phyloP scores from a whole-genome alignment of 1,139 yeast genomes.

The Pichia sp. region DNA sequence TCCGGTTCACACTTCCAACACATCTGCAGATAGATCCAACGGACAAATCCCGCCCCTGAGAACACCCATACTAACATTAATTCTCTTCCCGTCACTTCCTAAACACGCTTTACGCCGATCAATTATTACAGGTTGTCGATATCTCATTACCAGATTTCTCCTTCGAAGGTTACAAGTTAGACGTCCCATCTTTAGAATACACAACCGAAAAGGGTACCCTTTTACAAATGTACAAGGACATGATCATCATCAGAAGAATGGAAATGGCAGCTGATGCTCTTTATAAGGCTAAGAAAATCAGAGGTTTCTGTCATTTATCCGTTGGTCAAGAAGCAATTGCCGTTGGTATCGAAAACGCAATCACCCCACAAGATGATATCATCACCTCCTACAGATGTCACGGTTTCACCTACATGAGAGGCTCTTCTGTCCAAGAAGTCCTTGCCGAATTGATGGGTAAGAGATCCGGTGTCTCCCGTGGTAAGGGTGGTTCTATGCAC shows the following conservation, averaged over 20 bases:
- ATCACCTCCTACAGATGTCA: constrained; percentile 99
- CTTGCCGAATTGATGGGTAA: constrained; percentile 97
- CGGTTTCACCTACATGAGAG: constrained; percentile 96
- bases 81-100: neutral
- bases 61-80: neutral
- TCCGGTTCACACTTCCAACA: too few species aligned
- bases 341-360: constrained; percentile 96
- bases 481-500: constrained; percentile 99
- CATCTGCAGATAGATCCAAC: too few species aligned
- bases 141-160: constrained; percentile 73
- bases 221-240: constrained; percentile 94
- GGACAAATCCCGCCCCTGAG: too few species aligned
- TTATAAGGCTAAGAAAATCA: constrained; percentile 96
- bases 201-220: constrained; percentile 78
- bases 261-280: constrained; percentile 99
- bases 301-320: constrained; percentile 99
- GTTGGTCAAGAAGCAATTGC: constrained; percentile 99
- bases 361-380: constrained; percentile 77
- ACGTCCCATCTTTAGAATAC: constrained; percentile 68
- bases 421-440: constrained; percentile 86
- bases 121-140: constrained; percentile 31
- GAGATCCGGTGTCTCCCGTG: constrained; percentile 91
- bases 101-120: too few species aligned
- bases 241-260: constrained; percentile 93
- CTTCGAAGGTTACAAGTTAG: constrained; percentile 84